phyloP scores from a whole-genome alignment of 352 stramenopile genomes.

The Blastocystis sp. region DNA sequence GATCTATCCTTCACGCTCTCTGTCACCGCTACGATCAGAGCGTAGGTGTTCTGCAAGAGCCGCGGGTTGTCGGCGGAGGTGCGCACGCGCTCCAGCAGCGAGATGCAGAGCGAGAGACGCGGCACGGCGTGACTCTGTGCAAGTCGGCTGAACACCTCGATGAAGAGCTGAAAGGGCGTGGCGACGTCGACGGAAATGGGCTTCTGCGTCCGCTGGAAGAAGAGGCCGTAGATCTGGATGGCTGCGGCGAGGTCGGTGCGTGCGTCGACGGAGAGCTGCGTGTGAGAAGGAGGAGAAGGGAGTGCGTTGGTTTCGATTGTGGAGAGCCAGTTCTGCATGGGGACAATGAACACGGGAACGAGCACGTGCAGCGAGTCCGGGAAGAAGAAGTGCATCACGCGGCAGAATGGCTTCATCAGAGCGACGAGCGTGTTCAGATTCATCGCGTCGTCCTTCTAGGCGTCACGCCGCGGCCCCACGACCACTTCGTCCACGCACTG shows the following conservation, averaged over 20 bases:
- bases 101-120: background rate
- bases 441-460: background rate
- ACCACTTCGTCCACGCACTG: background rate
- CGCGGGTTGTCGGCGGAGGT: background rate
- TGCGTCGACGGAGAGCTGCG: background rate
- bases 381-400: background rate
- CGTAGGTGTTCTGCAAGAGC: background rate
- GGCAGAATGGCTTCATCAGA: background rate
- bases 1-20: background rate
- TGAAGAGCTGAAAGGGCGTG: background rate
- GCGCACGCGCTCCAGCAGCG: background rate
- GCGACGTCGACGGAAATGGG: background rate
- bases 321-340: background rate
- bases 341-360: background rate
- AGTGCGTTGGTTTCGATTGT: background rate
- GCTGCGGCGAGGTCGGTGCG: background rate
- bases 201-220: background rate
- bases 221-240: background rate
- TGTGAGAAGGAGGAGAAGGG: background rate
- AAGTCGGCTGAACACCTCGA: background rate
- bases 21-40: background rate
- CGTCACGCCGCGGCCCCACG: background rate
- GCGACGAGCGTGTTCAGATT: background rate
- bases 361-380: background rate
- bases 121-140: background rate